Evolutionary conservation across 495 filamentous ascomycete species (phyloP), one percentile per base, ranked within the genome.

Genomic region (Penicillium dipodomyicola): DNA sequence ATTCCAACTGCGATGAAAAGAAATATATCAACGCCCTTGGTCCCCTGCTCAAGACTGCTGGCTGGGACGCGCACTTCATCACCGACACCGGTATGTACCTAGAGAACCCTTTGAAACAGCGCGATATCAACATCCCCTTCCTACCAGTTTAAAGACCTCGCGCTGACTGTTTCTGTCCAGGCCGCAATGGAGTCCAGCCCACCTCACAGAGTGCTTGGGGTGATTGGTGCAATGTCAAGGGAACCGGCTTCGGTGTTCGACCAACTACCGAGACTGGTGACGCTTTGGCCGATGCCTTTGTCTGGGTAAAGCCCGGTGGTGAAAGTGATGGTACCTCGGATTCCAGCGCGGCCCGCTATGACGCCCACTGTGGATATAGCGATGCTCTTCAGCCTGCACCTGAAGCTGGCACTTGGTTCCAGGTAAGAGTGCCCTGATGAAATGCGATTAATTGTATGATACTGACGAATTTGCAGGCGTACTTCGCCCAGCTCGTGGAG

Each of bases 281-380:
- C 67, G 64, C 76, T 23, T 79, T 88, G 27, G 78, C 80, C 50
- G 88, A 92, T 69, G 86, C 88, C 44, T 90, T 92, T 73, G 87
- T 91, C 69, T 92, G 88, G 89, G 76, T 89, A 63, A 92, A 91
- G 83, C 89, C 88, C 52, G 89, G 89, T 64, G 89, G 89, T 62
- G 88, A 94, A 72, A 85, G 83, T 42, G 89, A 92, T 70, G 89
- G 89, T 61, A 92, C 88, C 49, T 84, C 79, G 51, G 77, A 92
- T 67, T 76, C 67, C 35, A 69, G 74, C 37, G 78, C 88, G 12
- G 59, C 67, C 56, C 80, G 89, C 33, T 94, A 89, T 70, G 89
- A 94, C 75, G 76, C 72, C 43, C 84, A 82, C 77, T 92, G 89
- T 64, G 87, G 88, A 49, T 78, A 79, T 65, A 67, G 72, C 43